Evolutionary conservation across 1,139 yeast genomes (phyloP).

Genomic region (Taphrina flavorubra): DNA sequence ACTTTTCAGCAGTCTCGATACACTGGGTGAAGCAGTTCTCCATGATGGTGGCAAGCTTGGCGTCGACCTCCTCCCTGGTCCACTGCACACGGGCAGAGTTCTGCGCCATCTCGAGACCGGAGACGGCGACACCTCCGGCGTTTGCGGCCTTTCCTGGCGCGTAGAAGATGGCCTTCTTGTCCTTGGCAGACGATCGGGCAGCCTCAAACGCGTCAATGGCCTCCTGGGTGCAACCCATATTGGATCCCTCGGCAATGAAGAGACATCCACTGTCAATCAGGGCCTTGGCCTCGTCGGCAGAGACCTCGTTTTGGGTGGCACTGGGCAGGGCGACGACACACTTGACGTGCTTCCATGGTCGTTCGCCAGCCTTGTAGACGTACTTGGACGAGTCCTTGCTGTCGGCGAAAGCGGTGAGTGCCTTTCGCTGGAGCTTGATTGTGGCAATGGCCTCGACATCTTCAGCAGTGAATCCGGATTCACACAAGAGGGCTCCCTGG

Average conservation of each 20-base stretch:
- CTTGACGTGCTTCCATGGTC: constrained; percentile 93
- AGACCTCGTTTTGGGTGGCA: constrained; percentile 98
- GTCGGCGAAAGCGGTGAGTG: constrained; percentile 67
- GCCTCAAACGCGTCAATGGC: constrained; percentile 95
- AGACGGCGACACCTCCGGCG: constrained; percentile 99
- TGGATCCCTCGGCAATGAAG: constrained; percentile 97
- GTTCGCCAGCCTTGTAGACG: constrained; percentile 86
- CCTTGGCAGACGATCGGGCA: constrained; percentile 44
- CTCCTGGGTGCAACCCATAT: constrained; percentile 98
- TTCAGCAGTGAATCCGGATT: constrained; percentile 74
- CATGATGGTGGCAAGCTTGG: constrained; percentile 88
- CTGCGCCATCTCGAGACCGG: constrained; percentile 99
- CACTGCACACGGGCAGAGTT: constrained; percentile 92
- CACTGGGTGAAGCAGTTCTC: constrained; percentile 90
- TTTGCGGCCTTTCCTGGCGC: constrained; percentile 99
- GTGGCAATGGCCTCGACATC: constrained; percentile 79
- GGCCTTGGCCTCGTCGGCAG: constrained; percentile 95
- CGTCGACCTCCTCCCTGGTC: constrained; percentile 88
- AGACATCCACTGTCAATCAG: constrained; percentile 89
- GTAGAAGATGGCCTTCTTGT: constrained; percentile 75
- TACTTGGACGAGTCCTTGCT: constrained; percentile 49
- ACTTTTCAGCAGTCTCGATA: constrained; percentile 81
- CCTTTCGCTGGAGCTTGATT: constrained; percentile 80
- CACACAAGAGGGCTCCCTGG: constrained; percentile 78
- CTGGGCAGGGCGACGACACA: constrained; percentile 97